Conservation (phyloP, 208 protist genomes). For the Trypanosoma congolense region DNA sequence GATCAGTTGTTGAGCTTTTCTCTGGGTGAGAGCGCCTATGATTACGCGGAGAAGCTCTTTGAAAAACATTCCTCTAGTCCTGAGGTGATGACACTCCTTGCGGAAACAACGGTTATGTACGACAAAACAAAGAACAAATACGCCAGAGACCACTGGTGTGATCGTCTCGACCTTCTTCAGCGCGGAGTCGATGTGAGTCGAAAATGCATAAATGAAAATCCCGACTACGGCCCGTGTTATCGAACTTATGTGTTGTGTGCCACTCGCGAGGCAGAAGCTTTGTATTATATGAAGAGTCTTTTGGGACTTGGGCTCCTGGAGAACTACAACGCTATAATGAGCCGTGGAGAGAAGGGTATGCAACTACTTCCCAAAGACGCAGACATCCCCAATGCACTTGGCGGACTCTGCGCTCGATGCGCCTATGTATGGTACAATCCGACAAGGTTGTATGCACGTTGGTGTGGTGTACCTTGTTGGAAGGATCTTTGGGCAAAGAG, state of each 20-base stretch:
- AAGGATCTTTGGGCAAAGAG: conserved; percentile 46
- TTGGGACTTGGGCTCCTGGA: conserved; percentile 64
- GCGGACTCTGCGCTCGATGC: conserved; percentile 68
- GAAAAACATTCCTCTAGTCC: conserved; percentile 53
- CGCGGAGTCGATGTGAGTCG: conserved; percentile 82
- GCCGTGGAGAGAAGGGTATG: conserved; percentile 54
- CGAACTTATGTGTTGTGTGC: conserved; percentile 78
- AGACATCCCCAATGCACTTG: conserved; percentile 69
- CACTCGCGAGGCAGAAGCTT: conserved; percentile 62
- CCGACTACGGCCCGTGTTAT: conserved; percentile 77
- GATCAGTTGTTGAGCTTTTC: conserved; percentile 73
- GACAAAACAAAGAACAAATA: conserved; percentile 83
- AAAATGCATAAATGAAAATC: conserved; percentile 85
- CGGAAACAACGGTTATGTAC: conserved; percentile 71
- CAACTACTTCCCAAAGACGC: conserved; percentile 59
- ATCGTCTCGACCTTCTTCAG: conserved; percentile 80
- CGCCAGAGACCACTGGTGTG: conserved; percentile 73
- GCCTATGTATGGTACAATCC: conserved; percentile 70
- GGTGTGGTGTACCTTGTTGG: conserved; percentile 46
- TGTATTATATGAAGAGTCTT: conserved; percentile 76
- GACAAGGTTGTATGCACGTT: conserved; percentile 47
- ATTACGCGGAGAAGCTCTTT: conserved; percentile 74
- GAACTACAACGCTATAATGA: conserved; percentile 81
- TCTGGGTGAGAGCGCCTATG: conserved; percentile 67
- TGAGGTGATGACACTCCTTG: conserved; percentile 81